These are phyloP conservation scores for Penicillium canescens DNA, from an alignment of 495 filamentous ascomycete species.

Conservation along the genomic window DNA sequence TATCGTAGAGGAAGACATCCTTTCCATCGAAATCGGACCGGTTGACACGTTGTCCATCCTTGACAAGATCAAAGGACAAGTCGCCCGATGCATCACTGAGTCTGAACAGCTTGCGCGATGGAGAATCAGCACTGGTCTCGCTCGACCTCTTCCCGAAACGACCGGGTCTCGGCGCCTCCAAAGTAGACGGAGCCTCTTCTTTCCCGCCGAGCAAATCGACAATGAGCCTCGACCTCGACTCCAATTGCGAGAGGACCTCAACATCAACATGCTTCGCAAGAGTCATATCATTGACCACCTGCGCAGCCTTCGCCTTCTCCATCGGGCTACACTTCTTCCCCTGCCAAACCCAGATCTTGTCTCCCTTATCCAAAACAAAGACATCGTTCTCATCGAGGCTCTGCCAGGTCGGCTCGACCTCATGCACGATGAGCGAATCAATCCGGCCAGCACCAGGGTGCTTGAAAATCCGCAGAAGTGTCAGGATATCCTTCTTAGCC, in stretches of 20 bases:
- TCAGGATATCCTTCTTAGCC: slow-evolving; percentile 38
- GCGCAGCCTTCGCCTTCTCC: slow-evolving; percentile 64
- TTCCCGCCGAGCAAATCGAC: slow-evolving; percentile 56
- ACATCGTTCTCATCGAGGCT: slow-evolving; percentile 63
- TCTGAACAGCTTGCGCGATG: slow-evolving; percentile 50
- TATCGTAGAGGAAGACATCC: slow-evolving; percentile 61
- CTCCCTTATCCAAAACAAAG: slow-evolving; percentile 58
- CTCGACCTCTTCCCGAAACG: slow-evolving; percentile 19
- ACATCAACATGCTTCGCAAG: slow-evolving; percentile 60
- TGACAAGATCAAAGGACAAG: slow-evolving; percentile 53
- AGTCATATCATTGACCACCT: slow-evolving; percentile 62
- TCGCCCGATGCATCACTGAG: slow-evolving; percentile 56
- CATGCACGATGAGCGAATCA: slow-evolving; percentile 55
- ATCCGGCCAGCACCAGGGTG: slow-evolving; percentile 40
- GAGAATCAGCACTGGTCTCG: slow-evolving; percentile 6
- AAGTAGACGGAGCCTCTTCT: slow-evolving; percentile 32
- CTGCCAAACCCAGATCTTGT: slow-evolving; percentile 68
- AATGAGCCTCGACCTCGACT: slow-evolving; percentile 51
- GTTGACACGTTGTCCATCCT: slow-evolving; percentile 43
- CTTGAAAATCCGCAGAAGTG: slow-evolving; percentile 60
- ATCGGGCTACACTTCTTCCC: slow-evolving; percentile 61
- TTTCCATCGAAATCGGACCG: slow-evolving; percentile 49
- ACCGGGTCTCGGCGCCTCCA: slow-evolving; percentile 40
- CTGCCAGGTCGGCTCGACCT: slow-evolving; percentile 61
- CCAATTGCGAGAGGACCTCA: slow-evolving; percentile 59